A percentile compares a stretch with the other conserved stretches of the same genome.
phyloP scores from a whole-genome alignment of 2,329 filamentous ascomycete species.

The Paracamarosporium sp. region DNA sequence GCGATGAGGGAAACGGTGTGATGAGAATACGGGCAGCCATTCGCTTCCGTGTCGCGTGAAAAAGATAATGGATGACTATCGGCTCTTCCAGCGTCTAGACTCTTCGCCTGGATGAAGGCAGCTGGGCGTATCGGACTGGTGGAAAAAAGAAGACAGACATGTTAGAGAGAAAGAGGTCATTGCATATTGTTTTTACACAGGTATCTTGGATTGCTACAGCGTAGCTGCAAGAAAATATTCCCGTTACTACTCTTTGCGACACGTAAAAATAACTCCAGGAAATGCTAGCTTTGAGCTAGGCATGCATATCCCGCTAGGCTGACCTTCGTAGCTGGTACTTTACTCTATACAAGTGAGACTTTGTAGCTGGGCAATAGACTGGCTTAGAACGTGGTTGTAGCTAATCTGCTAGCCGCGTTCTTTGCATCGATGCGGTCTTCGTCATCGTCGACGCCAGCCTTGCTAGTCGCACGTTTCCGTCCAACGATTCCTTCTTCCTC shows the following conservation, averaged over 20 bases:
- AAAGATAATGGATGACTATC: slow-evolving; percentile 20
- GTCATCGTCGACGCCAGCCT: slow-evolving; percentile 75
- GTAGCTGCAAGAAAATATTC: not conserved
- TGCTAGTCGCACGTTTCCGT: slow-evolving; percentile 56
- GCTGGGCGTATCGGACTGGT: not conserved
- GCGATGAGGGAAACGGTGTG: not conserved
- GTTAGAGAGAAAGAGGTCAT: not conserved
- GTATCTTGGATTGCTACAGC: slow-evolving; percentile 10
- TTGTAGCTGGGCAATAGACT: not conserved
- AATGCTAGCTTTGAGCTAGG: not conserved
- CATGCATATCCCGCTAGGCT: not conserved
- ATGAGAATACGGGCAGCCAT: not conserved
- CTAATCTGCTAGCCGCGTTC: slow-evolving; percentile 92
- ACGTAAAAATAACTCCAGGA: not conserved
- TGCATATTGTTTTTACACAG: not conserved
- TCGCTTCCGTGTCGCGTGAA: not conserved
- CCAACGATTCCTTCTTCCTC: slow-evolving; percentile 52
- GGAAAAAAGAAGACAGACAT: not conserved
- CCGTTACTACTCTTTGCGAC: not conserved
- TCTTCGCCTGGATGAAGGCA: not conserved
- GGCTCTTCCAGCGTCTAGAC: slow-evolving; percentile 1
- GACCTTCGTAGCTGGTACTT: not conserved
- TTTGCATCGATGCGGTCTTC: slow-evolving; percentile 93
- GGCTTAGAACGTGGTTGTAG: slow-evolving; percentile 87
- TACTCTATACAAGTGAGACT: slow-evolving; percentile 8